Evolutionary conservation across 257 asterid species (phyloP).

Genomic region (Primulina huaijiensis): DNA sequence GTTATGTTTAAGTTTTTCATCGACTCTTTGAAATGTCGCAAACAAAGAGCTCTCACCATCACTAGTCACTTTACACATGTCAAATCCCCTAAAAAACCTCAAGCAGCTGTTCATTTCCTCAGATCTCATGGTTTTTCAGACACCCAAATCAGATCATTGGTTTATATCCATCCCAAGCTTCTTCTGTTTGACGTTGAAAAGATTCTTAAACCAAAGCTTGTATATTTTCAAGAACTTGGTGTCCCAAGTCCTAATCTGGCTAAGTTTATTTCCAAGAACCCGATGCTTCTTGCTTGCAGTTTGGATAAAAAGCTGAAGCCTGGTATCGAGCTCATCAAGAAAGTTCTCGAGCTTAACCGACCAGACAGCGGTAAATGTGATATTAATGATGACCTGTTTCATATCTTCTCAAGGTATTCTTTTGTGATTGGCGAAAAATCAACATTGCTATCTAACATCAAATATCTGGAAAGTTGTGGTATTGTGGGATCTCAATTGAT

Average conservation of each 20-base stretch:
- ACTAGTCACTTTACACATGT: not conserved
- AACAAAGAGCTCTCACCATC: not conserved
- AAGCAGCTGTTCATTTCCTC: not conserved
- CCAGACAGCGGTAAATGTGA: not conserved
- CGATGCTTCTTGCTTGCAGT: not conserved
- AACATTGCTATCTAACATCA: constrained; percentile 9
- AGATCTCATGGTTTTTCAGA: not conserved
- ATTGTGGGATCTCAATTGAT: constrained; percentile 23
- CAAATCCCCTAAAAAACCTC: not conserved
- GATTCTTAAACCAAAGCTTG: not conserved
- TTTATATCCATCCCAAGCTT: not conserved
- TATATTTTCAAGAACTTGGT: not conserved
- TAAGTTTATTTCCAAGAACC: not conserved
- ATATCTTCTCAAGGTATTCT: constrained; percentile 10
- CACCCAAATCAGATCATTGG: not conserved
- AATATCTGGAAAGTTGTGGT: constrained; percentile 17
- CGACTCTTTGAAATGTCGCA: not conserved
- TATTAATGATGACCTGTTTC: constrained; percentile 12
- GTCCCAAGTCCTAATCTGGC: not conserved
- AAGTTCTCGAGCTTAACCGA: not conserved
- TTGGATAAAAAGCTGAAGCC: not conserved
- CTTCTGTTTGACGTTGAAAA: not conserved
- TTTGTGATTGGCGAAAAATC: not conserved
- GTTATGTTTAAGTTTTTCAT: not conserved
- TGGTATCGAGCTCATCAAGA: not conserved